Conservation (phyloP, 2,329 filamentous ascomycete species). For the Cladophialophora psammophila region DNA sequence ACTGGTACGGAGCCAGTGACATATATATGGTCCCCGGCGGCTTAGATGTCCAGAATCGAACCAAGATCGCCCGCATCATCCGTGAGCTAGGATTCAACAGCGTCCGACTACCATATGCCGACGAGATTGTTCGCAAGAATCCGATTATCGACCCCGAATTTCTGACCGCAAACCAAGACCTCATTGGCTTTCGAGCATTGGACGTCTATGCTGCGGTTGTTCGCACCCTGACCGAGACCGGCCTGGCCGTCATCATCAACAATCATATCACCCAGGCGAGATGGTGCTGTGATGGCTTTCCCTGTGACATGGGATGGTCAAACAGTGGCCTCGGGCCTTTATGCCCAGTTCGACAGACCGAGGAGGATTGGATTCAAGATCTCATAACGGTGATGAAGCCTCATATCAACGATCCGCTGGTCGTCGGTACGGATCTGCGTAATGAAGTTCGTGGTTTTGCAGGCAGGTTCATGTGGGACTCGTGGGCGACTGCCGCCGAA, state of each 20-base stretch:
- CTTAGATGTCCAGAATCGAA: conserved; percentile 68
- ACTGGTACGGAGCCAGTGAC: conserved; percentile 76
- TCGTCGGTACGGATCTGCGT: conserved; percentile 71
- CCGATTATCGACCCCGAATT: conserved; percentile 61
- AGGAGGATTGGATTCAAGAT: conserved; percentile 70
- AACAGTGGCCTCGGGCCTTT: conserved; percentile 69
- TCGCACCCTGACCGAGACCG: conserved; percentile 65
- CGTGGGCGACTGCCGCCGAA: conserved; percentile 71
- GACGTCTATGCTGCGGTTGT: conserved; percentile 69
- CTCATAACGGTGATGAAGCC: conserved; percentile 71
- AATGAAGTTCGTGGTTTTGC: conserved; percentile 74
- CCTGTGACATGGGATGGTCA: conserved; percentile 71
- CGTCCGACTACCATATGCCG: conserved; percentile 72
- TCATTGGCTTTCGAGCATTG: conserved; percentile 64
- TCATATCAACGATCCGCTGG: conserved; percentile 65
- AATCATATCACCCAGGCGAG: conserved; percentile 74
- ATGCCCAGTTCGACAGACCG: conserved; percentile 68
- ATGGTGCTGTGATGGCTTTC: conserved; percentile 74
- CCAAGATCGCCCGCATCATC: conserved; percentile 67
- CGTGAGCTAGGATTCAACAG: conserved; percentile 72
- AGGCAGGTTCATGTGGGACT: conserved; percentile 72
- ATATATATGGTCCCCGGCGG: conserved; percentile 70
- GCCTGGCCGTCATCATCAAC: conserved; percentile 71
- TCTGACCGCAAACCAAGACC: conserved; percentile 66
- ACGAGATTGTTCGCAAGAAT: conserved; percentile 70